Evolutionary conservation across 2,329 filamentous ascomycete genomes (phyloP).

Genomic region (Colletotrichum salicis): DNA sequence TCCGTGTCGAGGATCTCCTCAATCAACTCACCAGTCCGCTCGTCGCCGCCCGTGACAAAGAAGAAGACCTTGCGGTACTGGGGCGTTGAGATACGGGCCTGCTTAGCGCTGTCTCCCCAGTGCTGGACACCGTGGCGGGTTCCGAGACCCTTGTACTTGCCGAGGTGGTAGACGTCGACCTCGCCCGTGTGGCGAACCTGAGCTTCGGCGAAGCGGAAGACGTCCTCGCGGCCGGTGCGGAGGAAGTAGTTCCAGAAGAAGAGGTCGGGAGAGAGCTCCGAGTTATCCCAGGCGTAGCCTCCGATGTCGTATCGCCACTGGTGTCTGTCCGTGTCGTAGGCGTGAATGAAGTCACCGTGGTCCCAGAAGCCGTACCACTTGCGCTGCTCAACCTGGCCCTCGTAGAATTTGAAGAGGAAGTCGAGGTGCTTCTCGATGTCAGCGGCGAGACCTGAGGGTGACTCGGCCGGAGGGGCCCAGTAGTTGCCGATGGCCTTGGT

Average conservation of each 20-base stretch:
- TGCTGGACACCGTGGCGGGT: constrained; percentile 73
- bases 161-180: constrained; percentile 71
- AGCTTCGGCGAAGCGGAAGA: constrained; percentile 69
- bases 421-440: constrained; percentile 64
- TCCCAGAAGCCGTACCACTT: constrained; percentile 74
- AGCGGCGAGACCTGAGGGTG: constrained; percentile 42
- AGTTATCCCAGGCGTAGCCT: constrained; percentile 74
- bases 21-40: constrained; percentile 65
- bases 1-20: constrained; percentile 63
- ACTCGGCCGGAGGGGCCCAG: constrained; percentile 55
- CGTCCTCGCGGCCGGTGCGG: constrained; percentile 65
- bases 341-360: constrained; percentile 71
- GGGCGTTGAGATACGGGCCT: constrained; percentile 68
- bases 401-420: constrained; percentile 67
- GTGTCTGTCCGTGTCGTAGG: constrained; percentile 68
- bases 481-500: constrained; percentile 65
- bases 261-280: constrained; percentile 69
- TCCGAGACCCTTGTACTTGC: constrained; percentile 67
- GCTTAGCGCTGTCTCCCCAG: constrained; percentile 69
- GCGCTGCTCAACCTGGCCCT: constrained; percentile 64
- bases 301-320: constrained; percentile 72
- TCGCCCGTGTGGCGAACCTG: constrained; percentile 69
- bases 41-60: constrained; percentile 67
- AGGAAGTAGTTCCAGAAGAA: constrained; percentile 74
- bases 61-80: constrained; percentile 67